Conservation (phyloP, 129 eudicot species). For the Lonicera japonica region DNA sequence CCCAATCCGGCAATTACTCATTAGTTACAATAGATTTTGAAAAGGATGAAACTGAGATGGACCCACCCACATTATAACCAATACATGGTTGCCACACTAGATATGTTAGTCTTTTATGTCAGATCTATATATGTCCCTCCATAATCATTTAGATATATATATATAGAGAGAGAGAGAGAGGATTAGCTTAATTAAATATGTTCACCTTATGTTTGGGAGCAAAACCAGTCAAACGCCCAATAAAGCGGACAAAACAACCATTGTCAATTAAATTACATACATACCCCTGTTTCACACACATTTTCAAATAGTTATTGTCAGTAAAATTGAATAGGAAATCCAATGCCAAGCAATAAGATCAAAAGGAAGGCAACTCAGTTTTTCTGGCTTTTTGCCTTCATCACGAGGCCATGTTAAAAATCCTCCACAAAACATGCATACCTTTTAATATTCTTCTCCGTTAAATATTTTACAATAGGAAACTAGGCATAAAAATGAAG, state of each 20-base stretch:
- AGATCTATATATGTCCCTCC: too few species aligned
- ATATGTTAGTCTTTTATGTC: too few species aligned
- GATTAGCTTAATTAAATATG: constrained; percentile 1
- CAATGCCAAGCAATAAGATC: neutral
- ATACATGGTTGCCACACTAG: too few species aligned
- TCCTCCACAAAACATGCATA: too few species aligned
- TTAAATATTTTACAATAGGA: neutral
- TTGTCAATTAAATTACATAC: constrained; percentile 75
- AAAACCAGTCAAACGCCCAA: constrained; percentile 94
- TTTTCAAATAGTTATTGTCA: constrained; percentile 6
- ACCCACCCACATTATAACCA: too few species aligned
- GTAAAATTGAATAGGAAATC: constrained; percentile 6
- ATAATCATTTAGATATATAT: neutral
- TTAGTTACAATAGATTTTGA: too few species aligned
- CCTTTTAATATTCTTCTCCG: too few species aligned
- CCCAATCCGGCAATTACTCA: too few species aligned
- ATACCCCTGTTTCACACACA: constrained; percentile 60
- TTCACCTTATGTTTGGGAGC: constrained; percentile 79
- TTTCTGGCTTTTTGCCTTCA: neutral
- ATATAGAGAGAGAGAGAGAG: neutral
- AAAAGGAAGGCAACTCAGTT: neutral
- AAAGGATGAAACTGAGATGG: too few species aligned
- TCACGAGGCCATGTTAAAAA: neutral
- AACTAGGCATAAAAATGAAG: neutral
- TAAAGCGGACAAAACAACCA: constrained; percentile 88